Conservation (phyloP, 2,329 filamentous ascomycete genomes). For the Thielaviopsis cerberus region DNA sequence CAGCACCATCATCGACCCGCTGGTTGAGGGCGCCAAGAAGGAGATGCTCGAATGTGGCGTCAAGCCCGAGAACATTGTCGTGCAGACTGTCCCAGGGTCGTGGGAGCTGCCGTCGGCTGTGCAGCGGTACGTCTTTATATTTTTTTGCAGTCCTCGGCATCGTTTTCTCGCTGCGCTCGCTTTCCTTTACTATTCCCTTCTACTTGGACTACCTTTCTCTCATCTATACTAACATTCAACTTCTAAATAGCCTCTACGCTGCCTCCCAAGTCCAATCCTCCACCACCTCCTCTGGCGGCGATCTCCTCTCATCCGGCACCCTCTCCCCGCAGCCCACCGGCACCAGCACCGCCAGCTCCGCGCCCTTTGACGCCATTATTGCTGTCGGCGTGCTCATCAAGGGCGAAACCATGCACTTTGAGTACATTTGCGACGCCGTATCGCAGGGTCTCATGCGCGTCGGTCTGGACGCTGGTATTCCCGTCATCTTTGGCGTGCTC, state of each 20-base stretch:
- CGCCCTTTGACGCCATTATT: slow-evolving; percentile 81
- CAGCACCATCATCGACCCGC: slow-evolving; percentile 63
- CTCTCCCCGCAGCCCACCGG: slow-evolving; percentile 31
- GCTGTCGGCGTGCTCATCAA: slow-evolving; percentile 95
- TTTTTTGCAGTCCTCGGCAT: slow-evolving; percentile 7
- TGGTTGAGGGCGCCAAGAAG: slow-evolving; percentile 63
- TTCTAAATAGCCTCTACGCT: slow-evolving; percentile 47
- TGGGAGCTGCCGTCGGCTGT: slow-evolving; percentile 89
- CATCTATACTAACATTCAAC: neutral
- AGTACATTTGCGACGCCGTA: slow-evolving; percentile 88
- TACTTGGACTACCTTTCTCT: neutral
- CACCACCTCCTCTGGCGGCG: slow-evolving; percentile 46
- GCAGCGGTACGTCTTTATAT: slow-evolving; percentile 42
- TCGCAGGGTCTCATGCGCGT: slow-evolving; percentile 87
- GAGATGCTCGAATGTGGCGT: slow-evolving; percentile 66
- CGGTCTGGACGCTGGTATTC: slow-evolving; percentile 72
- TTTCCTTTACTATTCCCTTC: neutral
- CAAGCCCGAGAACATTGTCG: slow-evolving; percentile 67
- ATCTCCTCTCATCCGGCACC: slow-evolving; percentile 52
- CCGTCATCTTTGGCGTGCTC: slow-evolving; percentile 79
- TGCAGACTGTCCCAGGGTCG: slow-evolving; percentile 78
- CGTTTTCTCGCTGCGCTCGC: neutral
- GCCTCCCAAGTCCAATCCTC: slow-evolving; percentile 73
- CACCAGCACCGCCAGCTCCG: slow-evolving; percentile 24
- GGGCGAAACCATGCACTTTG: slow-evolving; percentile 98